Evolutionary conservation across 441 rosid genomes (phyloP).

Genomic region (Erysimum pusillum): DNA sequence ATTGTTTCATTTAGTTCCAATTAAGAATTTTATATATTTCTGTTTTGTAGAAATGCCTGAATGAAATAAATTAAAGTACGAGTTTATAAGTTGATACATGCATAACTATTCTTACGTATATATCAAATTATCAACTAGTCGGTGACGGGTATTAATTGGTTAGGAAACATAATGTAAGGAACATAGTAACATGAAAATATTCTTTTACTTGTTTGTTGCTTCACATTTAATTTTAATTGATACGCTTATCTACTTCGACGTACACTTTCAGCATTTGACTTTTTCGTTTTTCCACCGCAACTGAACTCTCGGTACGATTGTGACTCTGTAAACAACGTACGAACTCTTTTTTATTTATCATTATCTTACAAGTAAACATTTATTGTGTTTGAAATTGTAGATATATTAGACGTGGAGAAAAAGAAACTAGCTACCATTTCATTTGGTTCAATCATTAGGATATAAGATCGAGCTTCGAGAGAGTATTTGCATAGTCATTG

Average conservation of each 20-base stretch:
- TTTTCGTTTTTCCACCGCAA: slow-evolving; percentile 14
- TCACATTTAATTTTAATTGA: slow-evolving; percentile 17
- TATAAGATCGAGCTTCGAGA: not conserved
- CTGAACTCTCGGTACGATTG: slow-evolving; percentile 28
- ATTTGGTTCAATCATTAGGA: slow-evolving; percentile 37
- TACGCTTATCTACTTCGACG: slow-evolving; percentile 31
- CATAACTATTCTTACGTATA: slow-evolving; percentile 16
- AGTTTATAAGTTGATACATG: slow-evolving; percentile 14
- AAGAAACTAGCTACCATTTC: not conserved
- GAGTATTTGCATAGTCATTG: not conserved
- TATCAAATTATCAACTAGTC: slow-evolving; percentile 34
- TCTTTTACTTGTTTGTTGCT: slow-evolving; percentile 26
- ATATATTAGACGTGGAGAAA: not conserved
- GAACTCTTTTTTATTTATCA: not conserved
- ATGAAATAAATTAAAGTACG: not conserved
- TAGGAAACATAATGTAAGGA: slow-evolving; percentile 21
- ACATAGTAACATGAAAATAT: slow-evolving; percentile 44
- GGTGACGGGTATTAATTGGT: slow-evolving; percentile 42
- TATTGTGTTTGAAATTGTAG: not conserved
- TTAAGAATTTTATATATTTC: too few species aligned
- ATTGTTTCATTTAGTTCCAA: too few species aligned
- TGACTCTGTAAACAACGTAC: slow-evolving; percentile 27
- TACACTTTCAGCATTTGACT: slow-evolving; percentile 42
- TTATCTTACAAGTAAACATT: not conserved
- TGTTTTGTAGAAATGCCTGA: not conserved